These are phyloP conservation scores for Xylaria sp. DNA, from an alignment of 2,329 filamentous ascomycete genomes.

Conservation along the genomic window DNA sequence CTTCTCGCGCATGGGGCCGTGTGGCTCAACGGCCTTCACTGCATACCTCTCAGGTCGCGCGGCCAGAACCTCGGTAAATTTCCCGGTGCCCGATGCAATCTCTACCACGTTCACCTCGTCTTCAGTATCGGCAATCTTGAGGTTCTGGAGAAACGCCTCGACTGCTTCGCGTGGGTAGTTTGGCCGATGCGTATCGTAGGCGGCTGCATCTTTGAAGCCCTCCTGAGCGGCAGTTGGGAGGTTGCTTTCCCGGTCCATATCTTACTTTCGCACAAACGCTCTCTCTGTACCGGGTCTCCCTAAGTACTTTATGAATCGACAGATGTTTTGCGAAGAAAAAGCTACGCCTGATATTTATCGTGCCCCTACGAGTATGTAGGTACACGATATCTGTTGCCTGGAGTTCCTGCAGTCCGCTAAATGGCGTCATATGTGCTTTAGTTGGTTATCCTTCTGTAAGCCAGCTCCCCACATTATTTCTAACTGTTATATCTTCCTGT, in stretches of 20 bases:
- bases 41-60: conserved; percentile 67
- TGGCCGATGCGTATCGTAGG: conserved; percentile 76
- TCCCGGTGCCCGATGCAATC: conserved; percentile 75
- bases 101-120: conserved; percentile 66
- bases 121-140: conserved; percentile 62
- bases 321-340: background rate
- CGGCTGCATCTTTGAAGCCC: conserved; percentile 72
- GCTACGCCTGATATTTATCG: background rate
- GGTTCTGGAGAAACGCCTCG: conserved; percentile 64
- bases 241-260: conserved; percentile 40
- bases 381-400: background rate
- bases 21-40: conserved; percentile 72
- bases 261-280: background rate
- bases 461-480: background rate
- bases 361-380: background rate
- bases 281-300: background rate
- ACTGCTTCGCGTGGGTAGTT: conserved; percentile 71
- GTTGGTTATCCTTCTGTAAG: background rate
- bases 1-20: conserved; percentile 72
- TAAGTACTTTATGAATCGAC: background rate
- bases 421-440: conserved; percentile 27
- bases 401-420: background rate
- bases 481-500: background rate
- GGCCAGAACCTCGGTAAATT: conserved; percentile 73
- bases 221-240: conserved; percentile 58